Conservation (phyloP, 768 basidiomycete species). For the Auricularia sp. region DNA sequence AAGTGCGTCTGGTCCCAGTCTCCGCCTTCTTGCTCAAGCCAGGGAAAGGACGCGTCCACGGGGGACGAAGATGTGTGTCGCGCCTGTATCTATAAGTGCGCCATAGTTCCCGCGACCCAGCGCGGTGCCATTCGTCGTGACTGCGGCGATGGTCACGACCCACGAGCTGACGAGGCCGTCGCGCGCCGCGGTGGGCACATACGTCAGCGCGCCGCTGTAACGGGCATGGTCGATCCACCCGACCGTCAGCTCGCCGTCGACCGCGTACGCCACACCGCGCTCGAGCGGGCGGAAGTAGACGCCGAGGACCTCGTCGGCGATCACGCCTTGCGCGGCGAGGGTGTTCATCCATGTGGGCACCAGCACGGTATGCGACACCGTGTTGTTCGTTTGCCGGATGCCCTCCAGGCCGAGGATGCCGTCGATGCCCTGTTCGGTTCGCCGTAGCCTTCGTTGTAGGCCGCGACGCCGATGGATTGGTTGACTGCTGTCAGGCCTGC, state of each 20-base stretch:
- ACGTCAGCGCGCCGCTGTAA: conserved; percentile 5
- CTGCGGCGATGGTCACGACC: background rate
- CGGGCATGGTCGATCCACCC: conserved; percentile 4
- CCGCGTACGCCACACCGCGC: background rate
- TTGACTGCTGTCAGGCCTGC: conserved; percentile 2
- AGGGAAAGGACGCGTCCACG: background rate
- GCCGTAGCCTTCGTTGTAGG: background rate
- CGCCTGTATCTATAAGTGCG: background rate
- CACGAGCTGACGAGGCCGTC: background rate
- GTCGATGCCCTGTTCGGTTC: conserved; percentile 3
- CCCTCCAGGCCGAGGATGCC: conserved; percentile 7
- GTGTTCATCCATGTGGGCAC: conserved; percentile 5
- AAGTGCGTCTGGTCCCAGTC: background rate
- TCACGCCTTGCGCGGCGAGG: conserved; percentile 3
- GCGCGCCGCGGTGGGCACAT: background rate
- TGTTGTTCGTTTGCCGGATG: conserved; percentile 1
- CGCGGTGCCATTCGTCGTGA: background rate
- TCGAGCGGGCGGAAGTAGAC: conserved; percentile 3
- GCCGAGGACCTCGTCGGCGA: conserved; percentile 4
- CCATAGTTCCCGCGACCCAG: background rate
- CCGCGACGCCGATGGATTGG: conserved; percentile 6
- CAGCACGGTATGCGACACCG: background rate
- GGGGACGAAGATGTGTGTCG: background rate
- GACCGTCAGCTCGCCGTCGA: conserved; percentile 8
- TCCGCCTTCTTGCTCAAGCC: background rate